A percentile compares a stretch with the other conserved stretches of the same genome.
phyloP scores from a whole-genome alignment of 371 early-diverging fungal species.

The Antonospora locustae region DNA sequence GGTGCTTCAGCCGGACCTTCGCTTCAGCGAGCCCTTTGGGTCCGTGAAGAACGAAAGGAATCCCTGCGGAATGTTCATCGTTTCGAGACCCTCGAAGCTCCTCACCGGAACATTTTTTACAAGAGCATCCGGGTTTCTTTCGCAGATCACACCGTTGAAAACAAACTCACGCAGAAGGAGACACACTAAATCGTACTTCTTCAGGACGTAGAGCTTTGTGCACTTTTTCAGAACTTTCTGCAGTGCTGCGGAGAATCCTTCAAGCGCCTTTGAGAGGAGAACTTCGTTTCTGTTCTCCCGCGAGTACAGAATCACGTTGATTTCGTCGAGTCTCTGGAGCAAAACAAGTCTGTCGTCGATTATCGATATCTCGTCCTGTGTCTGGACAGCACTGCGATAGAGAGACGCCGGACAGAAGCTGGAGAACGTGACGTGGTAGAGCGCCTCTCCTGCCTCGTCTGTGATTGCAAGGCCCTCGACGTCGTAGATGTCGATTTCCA shows the following conservation, averaged over 20 bases:
- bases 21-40: too few species aligned
- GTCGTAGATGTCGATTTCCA: constrained; percentile 18
- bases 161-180: constrained; percentile 46
- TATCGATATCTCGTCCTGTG: constrained; percentile 14
- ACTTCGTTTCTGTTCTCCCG: constrained; percentile 46
- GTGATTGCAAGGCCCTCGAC: constrained; percentile 15
- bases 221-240: constrained; percentile 33
- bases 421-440: constrained; percentile 10
- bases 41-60: constrained; percentile 46
- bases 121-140: constrained; percentile 40
- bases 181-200: constrained; percentile 52
- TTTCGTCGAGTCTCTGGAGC: constrained; percentile 37
- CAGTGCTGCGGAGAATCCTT: constrained; percentile 37
- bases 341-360: constrained; percentile 35
- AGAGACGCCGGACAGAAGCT: background rate
- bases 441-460: constrained; percentile 9
- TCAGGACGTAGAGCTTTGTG: constrained; percentile 26
- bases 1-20: too few species aligned
- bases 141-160: constrained; percentile 46
- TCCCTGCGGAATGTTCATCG: constrained; percentile 50
- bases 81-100: constrained; percentile 51
- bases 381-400: constrained; percentile 1
- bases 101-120: constrained; percentile 33
- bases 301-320: constrained; percentile 38
- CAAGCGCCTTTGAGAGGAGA: constrained; percentile 42